Conservation (phyloP, 768 basidiomycete genomes). For the Pulveroboletus sp. region DNA sequence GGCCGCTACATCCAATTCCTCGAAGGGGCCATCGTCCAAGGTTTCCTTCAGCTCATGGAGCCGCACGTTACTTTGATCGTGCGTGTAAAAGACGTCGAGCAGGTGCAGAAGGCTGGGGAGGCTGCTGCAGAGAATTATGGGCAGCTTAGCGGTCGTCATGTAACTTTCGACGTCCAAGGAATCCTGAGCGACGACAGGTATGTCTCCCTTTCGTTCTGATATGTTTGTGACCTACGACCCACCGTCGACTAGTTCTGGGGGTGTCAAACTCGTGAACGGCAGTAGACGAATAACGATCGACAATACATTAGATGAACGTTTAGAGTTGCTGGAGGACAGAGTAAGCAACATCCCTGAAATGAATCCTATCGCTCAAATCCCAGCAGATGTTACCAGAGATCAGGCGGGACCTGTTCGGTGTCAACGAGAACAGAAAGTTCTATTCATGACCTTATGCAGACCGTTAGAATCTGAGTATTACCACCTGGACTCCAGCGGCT, state of each 20-base stretch:
- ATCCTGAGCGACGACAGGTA: conserved; percentile 65
- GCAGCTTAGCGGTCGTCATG: conserved; percentile 69
- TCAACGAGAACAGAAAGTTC: conserved; percentile 91
- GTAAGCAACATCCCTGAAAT: background rate
- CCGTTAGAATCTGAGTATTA: background rate
- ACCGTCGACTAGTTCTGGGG: background rate
- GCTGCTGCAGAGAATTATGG: conserved; percentile 65
- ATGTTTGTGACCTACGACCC: background rate
- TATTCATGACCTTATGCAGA: conserved; percentile 30
- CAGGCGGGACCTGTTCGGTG: conserved; percentile 81
- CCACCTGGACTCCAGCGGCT: background rate
- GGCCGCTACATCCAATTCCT: conserved; percentile 78
- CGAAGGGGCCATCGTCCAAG: conserved; percentile 81
- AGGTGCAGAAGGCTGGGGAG: conserved; percentile 60
- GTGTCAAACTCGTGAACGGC: conserved; percentile 65
- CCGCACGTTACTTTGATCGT: conserved; percentile 60
- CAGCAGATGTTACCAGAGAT: conserved; percentile 93
- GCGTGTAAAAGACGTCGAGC: conserved; percentile 61
- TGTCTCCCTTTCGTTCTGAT: conserved; percentile 17
- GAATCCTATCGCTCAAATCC: background rate
- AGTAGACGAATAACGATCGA: conserved; percentile 81
- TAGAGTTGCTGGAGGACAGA: conserved; percentile 54
- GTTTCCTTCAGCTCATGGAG: conserved; percentile 79
- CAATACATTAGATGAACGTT: conserved; percentile 90
- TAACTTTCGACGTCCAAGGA: conserved; percentile 57